Conservation (phyloP, 169 alveolate genomes). For the Babesia caballi region DNA sequence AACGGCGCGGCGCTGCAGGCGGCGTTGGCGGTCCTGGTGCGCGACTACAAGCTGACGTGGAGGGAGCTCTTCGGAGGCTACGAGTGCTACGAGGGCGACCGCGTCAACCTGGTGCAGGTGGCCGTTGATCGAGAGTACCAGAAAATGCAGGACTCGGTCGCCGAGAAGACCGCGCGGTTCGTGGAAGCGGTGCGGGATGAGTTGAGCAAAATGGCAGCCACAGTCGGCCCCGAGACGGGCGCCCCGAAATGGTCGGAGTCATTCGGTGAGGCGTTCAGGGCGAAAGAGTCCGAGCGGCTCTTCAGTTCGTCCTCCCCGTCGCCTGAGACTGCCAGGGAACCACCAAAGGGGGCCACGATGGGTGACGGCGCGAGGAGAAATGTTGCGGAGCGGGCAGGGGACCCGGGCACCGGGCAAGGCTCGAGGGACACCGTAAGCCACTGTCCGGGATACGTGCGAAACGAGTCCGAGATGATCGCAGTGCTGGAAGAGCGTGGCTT, state of each 20-base stretch:
- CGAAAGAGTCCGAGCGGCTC: too few relatives aligned
- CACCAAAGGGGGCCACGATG: background rate
- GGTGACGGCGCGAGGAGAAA: background rate
- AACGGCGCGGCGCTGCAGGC: slow-evolving; percentile 3
- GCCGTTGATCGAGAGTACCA: slow-evolving; percentile 14
- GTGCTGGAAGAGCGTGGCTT: slow-evolving; percentile 26
- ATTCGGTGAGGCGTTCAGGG: too few relatives aligned
- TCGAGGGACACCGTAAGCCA: background rate
- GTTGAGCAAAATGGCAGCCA: background rate
- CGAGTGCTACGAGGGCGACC: slow-evolving; percentile 2
- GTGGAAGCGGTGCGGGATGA: slow-evolving; percentile 4
- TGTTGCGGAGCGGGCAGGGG: too few relatives aligned
- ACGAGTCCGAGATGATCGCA: slow-evolving; percentile 20
- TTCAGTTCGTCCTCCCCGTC: background rate
- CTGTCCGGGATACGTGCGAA: slow-evolving; percentile 18
- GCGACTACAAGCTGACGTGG: slow-evolving; percentile 8
- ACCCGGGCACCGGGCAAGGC: background rate
- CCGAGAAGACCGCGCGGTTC: background rate
- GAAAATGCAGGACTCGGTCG: background rate
- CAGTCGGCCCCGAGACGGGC: background rate
- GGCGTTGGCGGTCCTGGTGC: slow-evolving; percentile 5
- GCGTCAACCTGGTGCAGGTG: background rate
- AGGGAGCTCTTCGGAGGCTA: slow-evolving; percentile 13
- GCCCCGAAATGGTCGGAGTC: background rate
- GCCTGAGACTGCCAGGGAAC: background rate